Conservation (phyloP, 345 rosid genomes). For the Citrus maxima region DNA sequence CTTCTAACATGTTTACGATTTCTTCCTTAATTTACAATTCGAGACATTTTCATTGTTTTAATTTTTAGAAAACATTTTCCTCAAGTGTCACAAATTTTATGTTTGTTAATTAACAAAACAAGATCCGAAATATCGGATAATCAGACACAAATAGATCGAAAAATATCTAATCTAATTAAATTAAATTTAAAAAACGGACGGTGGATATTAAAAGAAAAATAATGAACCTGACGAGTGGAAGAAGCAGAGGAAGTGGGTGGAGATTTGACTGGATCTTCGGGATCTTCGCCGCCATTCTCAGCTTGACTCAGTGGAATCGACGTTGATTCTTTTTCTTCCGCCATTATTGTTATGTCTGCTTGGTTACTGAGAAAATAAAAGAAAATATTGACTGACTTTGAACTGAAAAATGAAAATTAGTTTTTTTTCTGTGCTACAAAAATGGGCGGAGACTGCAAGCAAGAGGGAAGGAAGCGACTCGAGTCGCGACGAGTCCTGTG, state of each 20-base stretch:
- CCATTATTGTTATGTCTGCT: slow-evolving; percentile 26
- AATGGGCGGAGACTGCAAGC: not conserved
- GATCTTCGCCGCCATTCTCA: slow-evolving; percentile 46
- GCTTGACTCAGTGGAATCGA: slow-evolving; percentile 53
- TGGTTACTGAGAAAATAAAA: not conserved
- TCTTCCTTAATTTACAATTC: not conserved
- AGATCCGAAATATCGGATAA: slow-evolving; percentile 1
- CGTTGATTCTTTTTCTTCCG: slow-evolving; percentile 59
- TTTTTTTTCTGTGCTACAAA: not conserved
- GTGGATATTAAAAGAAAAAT: not conserved
- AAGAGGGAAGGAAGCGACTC: not conserved
- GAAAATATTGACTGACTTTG: not conserved
- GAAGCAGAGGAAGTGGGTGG: slow-evolving; percentile 53
- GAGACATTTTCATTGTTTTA: not conserved
- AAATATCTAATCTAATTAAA: not conserved
- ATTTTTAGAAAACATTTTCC: not conserved
- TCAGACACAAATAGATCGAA: not conserved
- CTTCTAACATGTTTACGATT: not conserved
- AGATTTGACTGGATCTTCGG: slow-evolving; percentile 60
- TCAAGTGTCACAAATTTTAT: not conserved
- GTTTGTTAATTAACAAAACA: not conserved
- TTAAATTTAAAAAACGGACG: not conserved
- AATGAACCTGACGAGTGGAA: slow-evolving; percentile 57
- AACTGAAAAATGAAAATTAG: not conserved
- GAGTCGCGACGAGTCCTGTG: not conserved